Base-by-base conservation (phyloP, 1,284 basidiomycete genomes). In the Athelia sp. region DNA sequence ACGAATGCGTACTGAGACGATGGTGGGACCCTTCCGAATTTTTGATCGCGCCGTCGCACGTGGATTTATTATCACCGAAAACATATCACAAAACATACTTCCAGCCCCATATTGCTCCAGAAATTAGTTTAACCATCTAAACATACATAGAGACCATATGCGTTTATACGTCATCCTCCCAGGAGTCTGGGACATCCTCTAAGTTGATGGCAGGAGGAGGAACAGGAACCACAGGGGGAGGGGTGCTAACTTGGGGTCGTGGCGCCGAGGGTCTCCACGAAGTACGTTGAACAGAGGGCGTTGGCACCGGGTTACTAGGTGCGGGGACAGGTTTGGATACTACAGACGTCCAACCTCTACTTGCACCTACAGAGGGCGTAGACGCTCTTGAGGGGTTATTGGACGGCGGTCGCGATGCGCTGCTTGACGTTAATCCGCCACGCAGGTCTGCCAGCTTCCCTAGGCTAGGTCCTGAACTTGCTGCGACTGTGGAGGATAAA, bases 381-480 rank as follows among this genome's bases (percentile, higher is more conserved):
- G 19, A n/a, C 9, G 36, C n/a, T n/a, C 36, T 40, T 8, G 36
- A 40, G 15, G 36, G 36, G 15, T 40, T 40, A n/a, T 6, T 9
- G 17, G 43, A 32, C 10, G 24, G 10, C 10, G 35, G 38, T 40
- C 23, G 45, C 44, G 6, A 48, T 23, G 8, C 38, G 51, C 15
- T 21, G 36, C 35, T 23, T 24, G 45, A 17, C 4, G 61, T 49
- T 18, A 56, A 49, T 29, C 58, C 57, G 22, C 56, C 59, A 43
- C 78, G 73, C 44, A 84, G 57, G 58, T 84, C 80, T 0, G 75
- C 70, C 11, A 87, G 69, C 59, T 79, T 84, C 1, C 84, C 83
- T 2, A 82, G 70, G 48, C 67, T 73, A 2, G 70, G 58, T 10
- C 55, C 53, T 15, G 62, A 32, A 26, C 62, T 55, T 4, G 60